These are phyloP conservation scores for Cercophora newfieldiana DNA, from an alignment of 495 filamentous ascomycete genomes.

Conservation along the genomic window DNA sequence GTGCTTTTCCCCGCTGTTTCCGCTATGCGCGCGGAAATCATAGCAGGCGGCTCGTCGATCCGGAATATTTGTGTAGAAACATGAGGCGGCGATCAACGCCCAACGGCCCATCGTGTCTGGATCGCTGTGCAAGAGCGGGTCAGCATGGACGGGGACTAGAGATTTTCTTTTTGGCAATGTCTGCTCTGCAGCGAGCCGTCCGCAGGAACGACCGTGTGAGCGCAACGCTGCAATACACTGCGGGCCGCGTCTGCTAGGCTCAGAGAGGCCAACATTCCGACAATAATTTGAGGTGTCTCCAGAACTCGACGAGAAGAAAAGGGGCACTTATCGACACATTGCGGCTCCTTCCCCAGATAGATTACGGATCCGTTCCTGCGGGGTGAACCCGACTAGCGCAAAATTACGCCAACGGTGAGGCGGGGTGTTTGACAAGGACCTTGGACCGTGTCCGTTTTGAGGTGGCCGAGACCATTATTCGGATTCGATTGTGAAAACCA, in stretches of 20 bases:
- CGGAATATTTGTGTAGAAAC: conserved; percentile 2
- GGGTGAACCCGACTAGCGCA: conserved; percentile 1
- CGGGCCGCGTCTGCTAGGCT: neutral
- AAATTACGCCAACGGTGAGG: neutral
- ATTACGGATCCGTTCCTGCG: no score
- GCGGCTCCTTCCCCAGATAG: conserved; percentile 16
- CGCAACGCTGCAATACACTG: neutral
- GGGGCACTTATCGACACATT: neutral
- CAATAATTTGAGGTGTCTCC: neutral
- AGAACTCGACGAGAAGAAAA: neutral
- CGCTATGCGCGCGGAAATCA: neutral
- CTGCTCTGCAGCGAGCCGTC: neutral
- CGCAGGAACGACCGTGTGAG: conserved; percentile 5
- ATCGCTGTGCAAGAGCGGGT: neutral
- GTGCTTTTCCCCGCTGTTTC: neutral
- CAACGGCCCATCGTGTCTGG: neutral
- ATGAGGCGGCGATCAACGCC: conserved; percentile 2
- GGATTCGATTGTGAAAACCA: neutral
- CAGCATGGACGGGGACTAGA: neutral
- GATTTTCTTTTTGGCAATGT: neutral
- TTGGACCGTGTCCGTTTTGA: neutral
- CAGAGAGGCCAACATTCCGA: neutral
- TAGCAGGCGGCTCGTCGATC: neutral
- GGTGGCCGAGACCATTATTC: no score
- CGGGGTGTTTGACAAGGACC: conserved; percentile 2